A percentile compares a stretch with the other conserved stretches of the same genome.
phyloP scores from a whole-genome alignment of 1,139 yeast genomes.

The Geotrichum cucujoidarum region DNA sequence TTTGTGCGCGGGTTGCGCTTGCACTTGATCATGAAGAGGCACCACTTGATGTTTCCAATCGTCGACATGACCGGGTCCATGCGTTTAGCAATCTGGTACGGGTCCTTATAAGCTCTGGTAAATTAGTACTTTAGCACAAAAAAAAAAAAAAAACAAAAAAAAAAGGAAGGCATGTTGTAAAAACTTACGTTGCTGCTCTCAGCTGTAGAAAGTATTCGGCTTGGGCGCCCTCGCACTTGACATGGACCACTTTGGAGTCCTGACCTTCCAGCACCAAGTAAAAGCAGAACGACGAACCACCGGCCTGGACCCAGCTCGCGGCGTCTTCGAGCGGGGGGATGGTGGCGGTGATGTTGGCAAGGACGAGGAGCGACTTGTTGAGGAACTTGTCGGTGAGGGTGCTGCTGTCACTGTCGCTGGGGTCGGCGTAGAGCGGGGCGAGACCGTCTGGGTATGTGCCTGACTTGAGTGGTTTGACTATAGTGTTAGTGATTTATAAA shows the following conservation, averaged over 20 bases:
- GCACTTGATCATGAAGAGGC: not conserved
- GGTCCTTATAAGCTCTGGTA: not conserved
- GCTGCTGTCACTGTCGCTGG: not conserved
- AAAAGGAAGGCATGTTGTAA: too few relatives aligned
- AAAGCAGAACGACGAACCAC: not conserved
- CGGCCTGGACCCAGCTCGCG: not conserved
- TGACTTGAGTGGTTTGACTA: not conserved
- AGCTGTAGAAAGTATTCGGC: constrained; percentile 8
- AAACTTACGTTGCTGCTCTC: not conserved
- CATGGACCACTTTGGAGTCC: constrained; percentile 3
- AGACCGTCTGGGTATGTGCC: constrained; percentile 12
- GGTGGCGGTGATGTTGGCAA: constrained; percentile 2
- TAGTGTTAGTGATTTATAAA: not conserved
- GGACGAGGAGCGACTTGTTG: not conserved
- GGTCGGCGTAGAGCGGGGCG: constrained; percentile 5
- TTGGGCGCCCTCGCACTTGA: not conserved
- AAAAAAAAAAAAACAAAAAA: too few relatives aligned
- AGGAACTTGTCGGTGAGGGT: not conserved
- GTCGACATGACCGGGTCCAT: constrained; percentile 1
- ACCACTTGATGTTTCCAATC: not conserved
- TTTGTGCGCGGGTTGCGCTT: not conserved
- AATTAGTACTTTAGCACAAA: not conserved
- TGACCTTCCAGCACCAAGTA: constrained; percentile 7
- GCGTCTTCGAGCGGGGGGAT: not conserved
- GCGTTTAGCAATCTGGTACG: not conserved